Evolutionary conservation across 345 rosid genomes (phyloP), one percentile per base, ranked within the genome.

Genomic region (Salix arbutifolia): DNA sequence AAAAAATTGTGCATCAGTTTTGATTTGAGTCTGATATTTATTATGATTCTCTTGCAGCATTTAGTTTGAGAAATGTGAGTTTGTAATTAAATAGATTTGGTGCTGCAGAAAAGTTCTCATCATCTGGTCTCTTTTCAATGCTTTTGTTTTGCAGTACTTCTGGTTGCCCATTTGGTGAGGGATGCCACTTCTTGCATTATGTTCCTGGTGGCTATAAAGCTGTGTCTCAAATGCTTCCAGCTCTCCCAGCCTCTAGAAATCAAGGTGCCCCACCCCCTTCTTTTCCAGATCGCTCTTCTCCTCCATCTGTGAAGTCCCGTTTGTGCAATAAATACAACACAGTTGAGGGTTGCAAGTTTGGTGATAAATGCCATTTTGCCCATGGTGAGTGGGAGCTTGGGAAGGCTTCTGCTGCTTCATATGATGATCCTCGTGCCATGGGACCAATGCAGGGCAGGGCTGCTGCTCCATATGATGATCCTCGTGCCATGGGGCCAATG

Each of bases 131-230:
- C 8, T 28, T 16, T 61, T 48, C 38, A 35, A 37, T 26, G 35
- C 8, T 13, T 77, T 74, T 38, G 69, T 71, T 68, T 78, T 90
- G 85, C 94, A 94, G 98, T 81, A 92, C 94, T 73, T 89, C 97
- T 71, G 98, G 99, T 31, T 96, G 99, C 81, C 97, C 96, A 71
- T 96, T 96, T 70, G 98, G 99, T 70, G 99, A 96, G 84, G 91
- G 94, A 72, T 96, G 99, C 69, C 99, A 96, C 80, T 96, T 96
- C 83, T 74, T 91, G 90, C 99, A 96, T 78, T 87, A 91, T 74
- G 97, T 94, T 78, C 99, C 99, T 2, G 99, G 99, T 72, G 99
- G 99, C 73, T 84, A 85, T 82, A 96, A 94, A 81, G 94, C 95
- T 53, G 91, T 88, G 48, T 78, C 94, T 11, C 99, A 92, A 85